A percentile compares a stretch with the other conserved stretches of the same genome.
These are phyloP conservation scores for Monosporascus sp. DNA, from an alignment of 2,329 filamentous ascomycete genomes.

Conservation along the genomic window DNA sequence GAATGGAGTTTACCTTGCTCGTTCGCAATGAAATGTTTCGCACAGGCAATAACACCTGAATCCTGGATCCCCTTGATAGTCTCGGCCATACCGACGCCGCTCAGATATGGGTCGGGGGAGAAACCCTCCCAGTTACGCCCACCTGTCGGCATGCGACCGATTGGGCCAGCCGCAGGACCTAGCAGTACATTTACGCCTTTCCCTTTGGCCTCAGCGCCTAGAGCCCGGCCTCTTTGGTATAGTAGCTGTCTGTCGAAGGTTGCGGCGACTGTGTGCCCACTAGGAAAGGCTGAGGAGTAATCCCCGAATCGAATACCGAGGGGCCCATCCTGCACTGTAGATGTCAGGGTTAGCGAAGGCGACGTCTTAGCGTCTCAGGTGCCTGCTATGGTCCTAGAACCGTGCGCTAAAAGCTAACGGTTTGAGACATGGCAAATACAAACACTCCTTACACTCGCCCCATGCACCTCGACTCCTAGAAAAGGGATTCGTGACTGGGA, in stretches of 20 bases:
- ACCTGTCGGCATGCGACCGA: conserved; percentile 63
- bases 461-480: no score
- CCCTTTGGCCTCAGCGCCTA: conserved; percentile 64
- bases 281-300: conserved; percentile 76
- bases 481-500: neutral
- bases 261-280: conserved; percentile 74
- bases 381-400: no score
- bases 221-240: conserved; percentile 63
- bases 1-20: conserved; percentile 47
- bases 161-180: conserved; percentile 67
- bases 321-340: conserved; percentile 72
- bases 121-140: conserved; percentile 69
- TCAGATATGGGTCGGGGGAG: conserved; percentile 70
- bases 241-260: conserved; percentile 74
- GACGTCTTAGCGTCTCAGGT: no score
- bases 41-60: conserved; percentile 72
- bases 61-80: conserved; percentile 76
- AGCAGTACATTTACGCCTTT: conserved; percentile 73
- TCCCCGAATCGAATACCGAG: conserved; percentile 73
- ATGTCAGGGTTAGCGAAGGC: neutral
- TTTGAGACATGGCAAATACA: no score
- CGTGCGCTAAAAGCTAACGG: no score
- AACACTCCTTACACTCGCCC: no score
- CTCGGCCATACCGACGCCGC: conserved; percentile 65
- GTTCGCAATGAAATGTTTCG: conserved; percentile 67